Base-by-base conservation (phyloP, 305 asterid species). In the Petunia hybrid region DNA sequence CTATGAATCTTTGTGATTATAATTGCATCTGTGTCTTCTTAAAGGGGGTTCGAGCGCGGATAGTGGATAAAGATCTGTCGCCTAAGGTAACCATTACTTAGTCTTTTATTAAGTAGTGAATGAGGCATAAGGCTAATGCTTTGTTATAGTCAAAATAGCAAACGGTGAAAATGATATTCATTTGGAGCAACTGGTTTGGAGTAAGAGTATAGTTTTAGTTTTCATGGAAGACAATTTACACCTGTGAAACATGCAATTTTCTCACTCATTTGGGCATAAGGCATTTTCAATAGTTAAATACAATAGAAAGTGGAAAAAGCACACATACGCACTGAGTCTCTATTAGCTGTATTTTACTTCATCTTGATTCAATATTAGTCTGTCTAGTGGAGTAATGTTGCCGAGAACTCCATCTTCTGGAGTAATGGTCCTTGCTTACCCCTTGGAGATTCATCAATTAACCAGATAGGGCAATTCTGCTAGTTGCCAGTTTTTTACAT, bases 31-130 rank as follows among this genome's bases (percentile, higher is more conserved):
- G 14, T 63, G 62, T 69, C 59, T 53, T 63, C 80, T 39, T 79
- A 79, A 80, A 92, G 98, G 98, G 98, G 8, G 89, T 95, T 79
- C 92, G 97, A 14, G 97, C 99, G 22, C 88, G 89, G 86, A 61
- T 95, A 81, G 83, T 93, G 31, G 91, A 95, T 68, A 93, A 89
- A 88, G 98, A 95, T 89, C 85, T 86, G 68, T 82, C 85, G 46
- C 99, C 99, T 35, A 95, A 93, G 98, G 99, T 93, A 89, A 82
- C 62, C 40, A 51, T 10, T 7, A 22, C 31, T 22, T 22, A 22
- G 31, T 22, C 31, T 22, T 22, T 22, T 22, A n/a, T 57, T 57
- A 14, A 14, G 35, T 57, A 5, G 62, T 57, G 62, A 31, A 8
- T 57, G 62, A 57, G 31, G 62, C 35, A 57, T 14, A 57, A 57